These are phyloP conservation scores for Trichoderma harzianum DNA, from an alignment of 2,329 filamentous ascomycete genomes.

Conservation along the genomic window DNA sequence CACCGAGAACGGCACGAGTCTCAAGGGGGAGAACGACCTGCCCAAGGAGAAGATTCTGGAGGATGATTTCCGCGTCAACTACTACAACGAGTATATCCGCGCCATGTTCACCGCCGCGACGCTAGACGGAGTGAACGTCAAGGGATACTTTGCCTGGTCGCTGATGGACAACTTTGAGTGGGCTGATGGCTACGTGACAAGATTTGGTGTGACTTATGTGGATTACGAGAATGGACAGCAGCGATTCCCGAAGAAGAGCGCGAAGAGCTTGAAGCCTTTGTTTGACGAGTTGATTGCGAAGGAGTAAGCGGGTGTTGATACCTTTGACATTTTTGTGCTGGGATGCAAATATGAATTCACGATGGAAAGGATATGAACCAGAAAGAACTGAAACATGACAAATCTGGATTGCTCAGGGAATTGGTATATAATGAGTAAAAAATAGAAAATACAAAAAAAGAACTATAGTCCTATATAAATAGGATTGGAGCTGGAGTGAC, in stretches of 20 bases:
- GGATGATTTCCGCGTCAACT: conserved; percentile 77
- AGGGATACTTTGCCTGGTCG: conserved; percentile 82
- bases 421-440: not conserved
- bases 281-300: conserved; percentile 68
- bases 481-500: not conserved
- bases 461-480: not conserved
- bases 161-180: conserved; percentile 90
- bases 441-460: not conserved
- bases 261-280: conserved; percentile 64
- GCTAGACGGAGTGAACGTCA: conserved; percentile 73
- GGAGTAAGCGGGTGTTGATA: not conserved
- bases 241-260: conserved; percentile 81
- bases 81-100: conserved; percentile 73
- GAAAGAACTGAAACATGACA: not conserved
- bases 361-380: not conserved
- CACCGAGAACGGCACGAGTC: conserved; percentile 82
- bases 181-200: conserved; percentile 86
- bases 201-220: conserved; percentile 80
- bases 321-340: not conserved
- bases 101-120: conserved; percentile 71
- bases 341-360: not conserved
- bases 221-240: conserved; percentile 79
- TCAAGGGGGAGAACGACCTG: conserved; percentile 80
- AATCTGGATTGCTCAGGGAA: not conserved
- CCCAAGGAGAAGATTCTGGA: conserved; percentile 67